phyloP scores from a whole-genome alignment of 345 rosid genomes.

The Pistacia atlantica region DNA sequence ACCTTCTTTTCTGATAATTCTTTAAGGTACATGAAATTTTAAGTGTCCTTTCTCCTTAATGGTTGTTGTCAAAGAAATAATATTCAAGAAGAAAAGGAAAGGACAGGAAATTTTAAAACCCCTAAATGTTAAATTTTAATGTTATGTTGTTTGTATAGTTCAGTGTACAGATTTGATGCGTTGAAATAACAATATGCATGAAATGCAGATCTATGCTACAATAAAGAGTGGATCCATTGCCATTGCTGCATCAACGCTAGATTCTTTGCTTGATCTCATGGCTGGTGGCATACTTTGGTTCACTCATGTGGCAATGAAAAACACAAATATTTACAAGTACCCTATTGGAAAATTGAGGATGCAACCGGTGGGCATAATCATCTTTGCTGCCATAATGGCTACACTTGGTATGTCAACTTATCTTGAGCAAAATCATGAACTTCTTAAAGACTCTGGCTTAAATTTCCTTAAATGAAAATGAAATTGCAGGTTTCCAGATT shows the following conservation, averaged over 20 bases:
- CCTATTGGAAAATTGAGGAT: slow-evolving; percentile 98
- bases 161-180: neutral
- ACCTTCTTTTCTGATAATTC: neutral
- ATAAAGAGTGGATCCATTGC: slow-evolving; percentile 90
- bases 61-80: neutral
- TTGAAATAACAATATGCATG: slow-evolving; percentile 3
- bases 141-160: neutral
- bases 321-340: slow-evolving; percentile 75
- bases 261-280: slow-evolving; percentile 93
- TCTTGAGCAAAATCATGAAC: neutral
- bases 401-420: slow-evolving; percentile 64
- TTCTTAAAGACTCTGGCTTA: neutral
- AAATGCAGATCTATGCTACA: slow-evolving; percentile 72
- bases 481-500: slow-evolving; percentile 70
- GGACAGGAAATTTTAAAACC: neutral
- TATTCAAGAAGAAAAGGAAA: neutral
- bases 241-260: slow-evolving; percentile 93
- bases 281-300: slow-evolving; percentile 98
- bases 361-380: slow-evolving; percentile 91
- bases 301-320: slow-evolving; percentile 87
- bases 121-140: neutral
- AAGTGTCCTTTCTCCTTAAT: neutral
- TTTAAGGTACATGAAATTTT: neutral
- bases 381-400: slow-evolving; percentile 95
- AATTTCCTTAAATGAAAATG: neutral